Conservation (phyloP, 257 asterid genomes). For the Penstemon eatonii region DNA sequence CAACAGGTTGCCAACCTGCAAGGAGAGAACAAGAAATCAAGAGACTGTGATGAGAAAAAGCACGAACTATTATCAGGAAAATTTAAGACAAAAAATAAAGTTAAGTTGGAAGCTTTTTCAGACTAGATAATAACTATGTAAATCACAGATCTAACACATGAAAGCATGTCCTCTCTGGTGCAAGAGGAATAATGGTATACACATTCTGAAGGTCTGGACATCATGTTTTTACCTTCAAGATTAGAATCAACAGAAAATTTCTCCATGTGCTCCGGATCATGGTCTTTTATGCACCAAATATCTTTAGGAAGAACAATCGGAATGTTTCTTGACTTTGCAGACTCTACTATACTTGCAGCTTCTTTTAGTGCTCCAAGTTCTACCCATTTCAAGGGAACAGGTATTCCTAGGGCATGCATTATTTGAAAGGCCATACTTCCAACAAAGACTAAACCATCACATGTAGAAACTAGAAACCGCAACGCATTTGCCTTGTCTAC, state of each 20-base stretch:
- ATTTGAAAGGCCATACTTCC: constrained; percentile 85
- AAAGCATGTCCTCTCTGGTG: constrained; percentile 11
- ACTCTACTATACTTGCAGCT: constrained; percentile 56
- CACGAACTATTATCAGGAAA: background rate
- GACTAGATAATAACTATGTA: background rate
- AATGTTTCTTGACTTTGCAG: constrained; percentile 60
- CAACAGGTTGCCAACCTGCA: constrained; percentile 86
- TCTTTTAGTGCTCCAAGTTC: constrained; percentile 53
- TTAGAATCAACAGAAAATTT: constrained; percentile 47
- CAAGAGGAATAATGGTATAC: constrained; percentile 2
- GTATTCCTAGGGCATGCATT: constrained; percentile 68
- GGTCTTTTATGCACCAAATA: constrained; percentile 59
- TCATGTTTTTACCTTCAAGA: constrained; percentile 52
- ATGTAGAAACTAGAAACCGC: constrained; percentile 52
- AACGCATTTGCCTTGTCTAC: constrained; percentile 67
- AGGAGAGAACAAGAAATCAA: constrained; percentile 13
- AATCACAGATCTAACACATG: constrained; percentile 13
- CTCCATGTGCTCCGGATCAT: constrained; percentile 40
- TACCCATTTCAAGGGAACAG: constrained; percentile 60
- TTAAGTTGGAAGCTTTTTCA: background rate
- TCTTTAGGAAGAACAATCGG: constrained; percentile 69
- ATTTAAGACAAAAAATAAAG: background rate
- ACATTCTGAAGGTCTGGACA: constrained; percentile 18
- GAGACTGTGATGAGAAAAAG: constrained; percentile 15
- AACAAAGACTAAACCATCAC: constrained; percentile 83